Conservation (phyloP, 1,284 basidiomycete species). For the Melampsora americana region DNA sequence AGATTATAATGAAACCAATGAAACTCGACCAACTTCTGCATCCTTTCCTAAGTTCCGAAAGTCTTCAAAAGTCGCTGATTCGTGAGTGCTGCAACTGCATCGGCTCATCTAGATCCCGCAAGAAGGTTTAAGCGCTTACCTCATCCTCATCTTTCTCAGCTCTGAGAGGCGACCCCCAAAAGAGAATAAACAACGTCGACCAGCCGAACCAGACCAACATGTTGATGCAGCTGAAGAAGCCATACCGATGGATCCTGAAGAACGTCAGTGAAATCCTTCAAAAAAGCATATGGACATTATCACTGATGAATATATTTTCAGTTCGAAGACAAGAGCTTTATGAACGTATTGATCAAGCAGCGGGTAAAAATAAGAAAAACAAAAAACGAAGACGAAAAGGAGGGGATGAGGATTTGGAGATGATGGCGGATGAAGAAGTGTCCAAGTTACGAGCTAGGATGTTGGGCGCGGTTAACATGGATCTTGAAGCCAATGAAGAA, state of each 20-base stretch:
- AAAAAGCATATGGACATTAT: constrained; percentile 45
- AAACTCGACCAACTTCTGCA: not conserved
- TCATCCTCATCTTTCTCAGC: not conserved
- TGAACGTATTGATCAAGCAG: constrained; percentile 33
- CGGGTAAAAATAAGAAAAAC: constrained; percentile 37
- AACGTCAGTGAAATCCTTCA: constrained; percentile 1
- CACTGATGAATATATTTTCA: constrained; percentile 48
- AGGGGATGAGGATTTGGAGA: constrained; percentile 63
- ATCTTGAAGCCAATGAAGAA: constrained; percentile 73
- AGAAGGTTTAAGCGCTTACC: not conserved
- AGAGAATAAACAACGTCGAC: constrained; percentile 9
- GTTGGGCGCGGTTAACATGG: constrained; percentile 79
- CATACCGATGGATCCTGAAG: constrained; percentile 14
- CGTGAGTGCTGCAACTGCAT: too few species aligned
- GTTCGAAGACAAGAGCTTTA: constrained; percentile 46
- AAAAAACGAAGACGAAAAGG: constrained; percentile 23
- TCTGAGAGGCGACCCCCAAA: constrained; percentile 7
- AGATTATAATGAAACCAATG: not conserved
- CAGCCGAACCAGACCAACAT: not conserved
- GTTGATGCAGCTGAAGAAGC: not conserved
- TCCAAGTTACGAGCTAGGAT: constrained; percentile 77
- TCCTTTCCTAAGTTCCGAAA: not conserved
- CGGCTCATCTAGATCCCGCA: not conserved
- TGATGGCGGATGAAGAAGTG: constrained; percentile 87
- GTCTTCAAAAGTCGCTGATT: too few species aligned